These are phyloP conservation scores for Sporisorium graminicola DNA, from an alignment of 1,284 basidiomycete genomes.

Conservation along the genomic window DNA sequence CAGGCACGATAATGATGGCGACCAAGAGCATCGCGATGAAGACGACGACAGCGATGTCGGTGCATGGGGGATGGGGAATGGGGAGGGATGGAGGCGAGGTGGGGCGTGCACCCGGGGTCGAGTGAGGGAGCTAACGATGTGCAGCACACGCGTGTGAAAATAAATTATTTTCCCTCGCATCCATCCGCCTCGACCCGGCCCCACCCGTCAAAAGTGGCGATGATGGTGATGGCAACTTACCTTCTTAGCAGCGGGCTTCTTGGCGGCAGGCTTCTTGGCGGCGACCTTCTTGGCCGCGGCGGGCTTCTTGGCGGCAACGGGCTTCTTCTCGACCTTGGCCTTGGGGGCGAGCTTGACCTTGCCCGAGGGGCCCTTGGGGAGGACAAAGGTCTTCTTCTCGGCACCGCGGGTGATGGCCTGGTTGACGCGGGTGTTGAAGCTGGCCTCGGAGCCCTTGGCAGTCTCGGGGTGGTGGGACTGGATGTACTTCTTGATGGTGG, in stretches of 20 bases:
- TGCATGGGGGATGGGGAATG: no score
- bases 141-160: constrained; percentile 29
- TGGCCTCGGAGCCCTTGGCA: constrained; percentile 70
- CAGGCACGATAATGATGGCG: neutral
- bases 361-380: constrained; percentile 85
- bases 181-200: constrained; percentile 12
- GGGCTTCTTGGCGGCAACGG: constrained; percentile 70
- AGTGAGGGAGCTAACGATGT: neutral
- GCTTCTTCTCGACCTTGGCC: constrained; percentile 72
- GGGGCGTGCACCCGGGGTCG: constrained; percentile 8
- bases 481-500: constrained; percentile 88
- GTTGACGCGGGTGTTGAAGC: constrained; percentile 83
- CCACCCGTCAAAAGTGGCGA: neutral
- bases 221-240: constrained; percentile 30
- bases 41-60: constrained; percentile 6
- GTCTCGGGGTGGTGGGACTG: constrained; percentile 55
- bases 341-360: constrained; percentile 82
- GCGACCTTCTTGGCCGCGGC: constrained; percentile 72
- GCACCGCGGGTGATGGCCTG: constrained; percentile 84
- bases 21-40: constrained; percentile 5
- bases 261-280: constrained; percentile 61
- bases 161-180: constrained; percentile 19
- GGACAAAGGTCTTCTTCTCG: constrained; percentile 82
- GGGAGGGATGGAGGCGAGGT: constrained; percentile 1
- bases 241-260: constrained; percentile 62